phyloP scores from a whole-genome alignment of 2,329 filamentous ascomycete species.

The Colletotrichum orbiculare region DNA sequence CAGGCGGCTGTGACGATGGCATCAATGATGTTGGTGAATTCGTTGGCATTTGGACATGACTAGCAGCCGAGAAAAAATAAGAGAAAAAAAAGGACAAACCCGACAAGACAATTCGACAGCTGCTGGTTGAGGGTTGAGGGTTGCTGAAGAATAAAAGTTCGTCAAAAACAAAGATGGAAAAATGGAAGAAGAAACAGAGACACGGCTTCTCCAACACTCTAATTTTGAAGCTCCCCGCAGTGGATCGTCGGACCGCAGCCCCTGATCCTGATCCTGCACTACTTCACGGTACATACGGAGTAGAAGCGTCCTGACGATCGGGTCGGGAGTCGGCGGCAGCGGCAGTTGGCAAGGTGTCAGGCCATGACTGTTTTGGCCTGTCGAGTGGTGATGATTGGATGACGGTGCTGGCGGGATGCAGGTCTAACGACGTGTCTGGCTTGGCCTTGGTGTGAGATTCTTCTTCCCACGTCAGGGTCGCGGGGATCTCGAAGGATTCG shows the following conservation, averaged over 20 bases:
- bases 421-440: neutral
- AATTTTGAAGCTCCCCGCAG: slow-evolving; percentile 23
- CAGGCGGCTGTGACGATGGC: too few species aligned
- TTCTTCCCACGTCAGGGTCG: slow-evolving; percentile 8
- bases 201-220: neutral
- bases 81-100: too few species aligned
- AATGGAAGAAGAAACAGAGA: too few species aligned
- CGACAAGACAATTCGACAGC: too few species aligned
- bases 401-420: neutral
- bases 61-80: too few species aligned
- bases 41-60: too few species aligned
- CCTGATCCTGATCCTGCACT: slow-evolving; percentile 2
- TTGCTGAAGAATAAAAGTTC: too few species aligned
- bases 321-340: neutral
- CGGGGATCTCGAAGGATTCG: neutral
- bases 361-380: neutral
- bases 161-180: too few species aligned
- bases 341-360: neutral
- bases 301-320: neutral
- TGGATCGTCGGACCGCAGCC: neutral
- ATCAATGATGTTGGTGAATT: too few species aligned
- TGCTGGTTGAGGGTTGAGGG: too few species aligned
- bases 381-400: slow-evolving; percentile 5
- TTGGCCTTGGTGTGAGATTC: slow-evolving; percentile 9
- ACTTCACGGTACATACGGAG: too few species aligned